Base-by-base conservation (phyloP, 73 alveolate genomes). In the Tetrahymena elliotti region DNA sequence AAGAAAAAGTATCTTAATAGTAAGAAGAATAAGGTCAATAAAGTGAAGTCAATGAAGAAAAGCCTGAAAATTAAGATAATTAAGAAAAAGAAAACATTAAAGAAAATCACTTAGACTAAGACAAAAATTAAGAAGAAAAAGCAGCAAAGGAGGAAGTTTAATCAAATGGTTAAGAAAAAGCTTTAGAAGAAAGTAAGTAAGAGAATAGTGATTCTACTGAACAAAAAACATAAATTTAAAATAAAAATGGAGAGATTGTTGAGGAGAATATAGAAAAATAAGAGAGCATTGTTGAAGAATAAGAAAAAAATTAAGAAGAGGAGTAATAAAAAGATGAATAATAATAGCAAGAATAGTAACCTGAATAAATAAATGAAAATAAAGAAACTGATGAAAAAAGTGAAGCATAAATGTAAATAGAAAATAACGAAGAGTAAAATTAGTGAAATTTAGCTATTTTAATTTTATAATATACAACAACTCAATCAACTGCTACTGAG, bases 221-320 rank as follows among this genome's bases (percentile, higher is more conserved):
- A 35, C 35, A 33, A 93, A 52, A 93, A 34, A 9, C 27, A 41
- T 41, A 31, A 93, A 31, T 52, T 53, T 35, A 40, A n/a, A 39
- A 94, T 38, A 33, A 94, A 53, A 36, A 22, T 38, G 38, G 93
- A 94, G 24, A 40, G 54, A 20, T 15, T 22, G 93, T 38, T 9
- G 20, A 33, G 1, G 68, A 84, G 38, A n/a, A 84, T n/a, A 15
- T 15, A 27, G 96, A 94, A 40, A 94, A 94, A 4, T 83, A 84
- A 37, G 83, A 94, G 22, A 88, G 34, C 15, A 84, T 84, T 41
- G 34, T 41, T 6, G 95, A 52, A 24, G 95, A 94, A 41, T 27
- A 94, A 84, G 37, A 84, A 92, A 84, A 94, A 52, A 94, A 52
- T n/a, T 93, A 94, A 27, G 96, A 40, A 94, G 38, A 82, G 33